phyloP scores from a whole-genome alignment of 495 filamentous ascomycete genomes.

The Neurospora sp. region DNA sequence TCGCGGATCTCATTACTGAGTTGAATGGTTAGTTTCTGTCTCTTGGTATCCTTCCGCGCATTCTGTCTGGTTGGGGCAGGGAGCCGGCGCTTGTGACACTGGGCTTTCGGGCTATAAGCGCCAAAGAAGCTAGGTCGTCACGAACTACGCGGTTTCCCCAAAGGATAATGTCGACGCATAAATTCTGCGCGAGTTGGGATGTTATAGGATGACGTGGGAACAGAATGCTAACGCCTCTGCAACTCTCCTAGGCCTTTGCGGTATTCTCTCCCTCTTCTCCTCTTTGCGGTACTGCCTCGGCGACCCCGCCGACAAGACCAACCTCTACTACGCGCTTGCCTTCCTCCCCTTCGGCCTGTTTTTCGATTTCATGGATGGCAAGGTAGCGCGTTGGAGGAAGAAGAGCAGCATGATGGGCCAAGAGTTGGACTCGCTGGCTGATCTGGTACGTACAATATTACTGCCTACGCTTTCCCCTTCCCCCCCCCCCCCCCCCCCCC shows the following conservation, averaged over 20 bases:
- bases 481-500: no score
- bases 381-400: slow-evolving; percentile 87
- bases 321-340: slow-evolving; percentile 70
- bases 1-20: slow-evolving; percentile 92
- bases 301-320: slow-evolving; percentile 49
- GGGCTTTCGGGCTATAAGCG: not conserved
- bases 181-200: not conserved
- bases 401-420: slow-evolving; percentile 97
- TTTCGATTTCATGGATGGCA: slow-evolving; percentile 98
- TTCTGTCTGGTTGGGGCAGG: not conserved
- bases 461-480: no score
- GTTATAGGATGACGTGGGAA: not conserved
- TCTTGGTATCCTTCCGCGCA: not conserved
- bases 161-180: not conserved
- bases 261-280: slow-evolving; percentile 89
- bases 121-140: not conserved
- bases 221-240: not conserved
- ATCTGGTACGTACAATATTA: slow-evolving; percentile 53
- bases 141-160: not conserved
- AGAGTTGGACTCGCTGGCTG: slow-evolving; percentile 93
- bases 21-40: slow-evolving; percentile 60
- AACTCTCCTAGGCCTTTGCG: slow-evolving; percentile 54
- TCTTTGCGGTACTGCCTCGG: slow-evolving; percentile 90
- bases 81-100: not conserved
- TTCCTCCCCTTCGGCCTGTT: slow-evolving; percentile 93